Conservation (phyloP, 257 asterid species). For the Solanum pennellii region DNA sequence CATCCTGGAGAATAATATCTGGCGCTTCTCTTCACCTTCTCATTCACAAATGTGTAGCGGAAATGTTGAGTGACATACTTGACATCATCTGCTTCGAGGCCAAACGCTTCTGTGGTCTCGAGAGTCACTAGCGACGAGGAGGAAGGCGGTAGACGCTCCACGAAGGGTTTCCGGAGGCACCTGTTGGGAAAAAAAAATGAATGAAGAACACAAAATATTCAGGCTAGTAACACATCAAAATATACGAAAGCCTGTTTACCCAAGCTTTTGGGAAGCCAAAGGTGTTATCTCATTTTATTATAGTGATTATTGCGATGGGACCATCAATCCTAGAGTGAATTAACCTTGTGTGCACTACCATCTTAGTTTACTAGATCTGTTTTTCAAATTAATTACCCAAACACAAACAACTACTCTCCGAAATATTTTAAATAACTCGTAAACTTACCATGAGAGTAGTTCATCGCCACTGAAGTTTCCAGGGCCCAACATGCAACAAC, state of each 20-base stretch:
- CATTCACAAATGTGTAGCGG: conserved; percentile 86
- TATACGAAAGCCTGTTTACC: neutral
- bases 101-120: conserved; percentile 87
- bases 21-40: conserved; percentile 84
- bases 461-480: conserved; percentile 97
- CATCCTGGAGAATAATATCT: conserved; percentile 95
- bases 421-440: neutral
- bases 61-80: conserved; percentile 93
- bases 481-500: conserved; percentile 96
- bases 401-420: neutral
- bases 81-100: conserved; percentile 82
- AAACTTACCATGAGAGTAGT: conserved; percentile 59
- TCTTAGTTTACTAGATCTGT: neutral
- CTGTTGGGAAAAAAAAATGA: neutral
- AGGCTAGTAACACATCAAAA: neutral
- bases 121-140: conserved; percentile 65
- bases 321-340: neutral
- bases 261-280: neutral
- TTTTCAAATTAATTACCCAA: neutral
- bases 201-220: neutral
- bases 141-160: conserved; percentile 82
- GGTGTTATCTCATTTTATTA: too few species aligned
- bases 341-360: neutral
- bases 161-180: conserved; percentile 75
- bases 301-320: neutral